These are phyloP conservation scores for Cutaneotrichosporon spelunceum DNA, from an alignment of 1,284 basidiomycete species.

Conservation along the genomic window DNA sequence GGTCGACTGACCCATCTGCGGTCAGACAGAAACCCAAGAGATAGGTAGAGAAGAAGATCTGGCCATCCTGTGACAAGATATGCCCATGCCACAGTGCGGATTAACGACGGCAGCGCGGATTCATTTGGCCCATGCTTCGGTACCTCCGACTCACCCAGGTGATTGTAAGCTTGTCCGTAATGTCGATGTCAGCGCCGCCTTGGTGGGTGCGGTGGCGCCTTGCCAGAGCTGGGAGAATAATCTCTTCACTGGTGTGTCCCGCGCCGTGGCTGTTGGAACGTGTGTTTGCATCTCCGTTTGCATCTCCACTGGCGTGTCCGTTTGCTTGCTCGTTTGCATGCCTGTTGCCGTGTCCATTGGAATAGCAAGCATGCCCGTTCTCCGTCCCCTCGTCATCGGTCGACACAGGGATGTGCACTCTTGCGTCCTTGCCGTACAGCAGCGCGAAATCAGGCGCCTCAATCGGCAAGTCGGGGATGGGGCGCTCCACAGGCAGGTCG, in stretches of 20 bases:
- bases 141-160: constrained; percentile 39
- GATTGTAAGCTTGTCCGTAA: constrained; percentile 46
- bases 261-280: not conserved
- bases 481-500: constrained; percentile 38
- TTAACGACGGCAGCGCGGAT: not conserved
- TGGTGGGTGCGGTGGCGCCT: constrained; percentile 12
- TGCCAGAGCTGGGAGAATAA: not conserved
- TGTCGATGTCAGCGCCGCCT: constrained; percentile 35
- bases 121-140: not conserved
- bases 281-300: not conserved
- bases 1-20: constrained; percentile 52
- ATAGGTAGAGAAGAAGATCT: not conserved
- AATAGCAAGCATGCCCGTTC: not conserved
- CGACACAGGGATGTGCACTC: constrained; percentile 4
- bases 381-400: constrained; percentile 1
- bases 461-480: constrained; percentile 43
- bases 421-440: constrained; percentile 32
- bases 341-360: constrained; percentile 10
- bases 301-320: not conserved
- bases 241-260: not conserved
- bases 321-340: constrained; percentile 7
- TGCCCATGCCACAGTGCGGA: too few species aligned
- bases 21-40: not conserved
- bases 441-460: constrained; percentile 44
- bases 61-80: too few species aligned